These are phyloP conservation scores for Achaetomium macrosporum DNA, from an alignment of 2,329 filamentous ascomycete genomes.

Conservation along the genomic window DNA sequence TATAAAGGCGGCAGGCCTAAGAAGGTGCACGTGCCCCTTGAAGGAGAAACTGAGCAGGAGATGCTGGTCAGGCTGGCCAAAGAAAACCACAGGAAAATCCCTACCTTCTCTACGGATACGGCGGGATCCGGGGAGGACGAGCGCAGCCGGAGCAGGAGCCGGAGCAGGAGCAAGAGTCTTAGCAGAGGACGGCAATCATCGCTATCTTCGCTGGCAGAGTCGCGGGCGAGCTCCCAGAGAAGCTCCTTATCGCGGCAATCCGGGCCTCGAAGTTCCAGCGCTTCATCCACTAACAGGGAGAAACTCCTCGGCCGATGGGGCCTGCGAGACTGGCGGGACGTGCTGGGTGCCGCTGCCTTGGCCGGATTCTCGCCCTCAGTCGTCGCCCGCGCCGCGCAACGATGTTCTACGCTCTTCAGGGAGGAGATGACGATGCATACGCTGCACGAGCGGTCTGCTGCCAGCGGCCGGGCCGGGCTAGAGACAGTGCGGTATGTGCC, in stretches of 20 bases:
- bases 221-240: constrained; percentile 20
- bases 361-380: constrained; percentile 61
- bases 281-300: constrained; percentile 8
- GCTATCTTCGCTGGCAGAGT: background rate
- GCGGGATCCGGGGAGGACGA: background rate
- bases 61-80: constrained; percentile 32
- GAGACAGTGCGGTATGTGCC: constrained; percentile 27
- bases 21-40: constrained; percentile 19
- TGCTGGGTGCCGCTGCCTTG: constrained; percentile 71
- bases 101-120: background rate
- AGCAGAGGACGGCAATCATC: constrained; percentile 11
- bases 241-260: background rate
- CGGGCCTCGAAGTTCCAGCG: constrained; percentile 10
- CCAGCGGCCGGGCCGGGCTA: constrained; percentile 2
- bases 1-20: constrained; percentile 13
- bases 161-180: constrained; percentile 2
- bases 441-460: constrained; percentile 31
- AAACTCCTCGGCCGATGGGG: constrained; percentile 29
- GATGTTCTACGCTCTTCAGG: constrained; percentile 71
- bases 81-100: constrained; percentile 28
- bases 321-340: constrained; percentile 76
- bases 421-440: constrained; percentile 62
- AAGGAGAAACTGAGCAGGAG: constrained; percentile 31
- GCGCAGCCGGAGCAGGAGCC: background rate
- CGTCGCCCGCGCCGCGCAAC: constrained; percentile 61